Percentiles rank a stretch among this genome's conserved stretches.
These are phyloP conservation scores for Solanum lycopersicoides DNA, from an alignment of 257 asterid species.

Conservation along the genomic window DNA sequence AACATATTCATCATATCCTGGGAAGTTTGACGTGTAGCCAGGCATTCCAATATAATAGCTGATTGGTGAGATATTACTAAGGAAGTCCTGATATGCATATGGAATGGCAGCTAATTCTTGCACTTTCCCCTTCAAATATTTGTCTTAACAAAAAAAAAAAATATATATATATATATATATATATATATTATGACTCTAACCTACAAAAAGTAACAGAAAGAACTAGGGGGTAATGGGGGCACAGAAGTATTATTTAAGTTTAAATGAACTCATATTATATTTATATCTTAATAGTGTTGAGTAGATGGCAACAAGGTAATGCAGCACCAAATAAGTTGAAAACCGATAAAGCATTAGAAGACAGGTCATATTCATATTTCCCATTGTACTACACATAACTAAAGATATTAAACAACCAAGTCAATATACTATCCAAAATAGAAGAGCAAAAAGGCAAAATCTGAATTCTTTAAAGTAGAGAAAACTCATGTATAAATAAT, in stretches of 20 bases:
- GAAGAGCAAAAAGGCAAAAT: background rate
- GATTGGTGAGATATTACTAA: background rate
- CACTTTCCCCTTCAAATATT: background rate
- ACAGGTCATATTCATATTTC: background rate
- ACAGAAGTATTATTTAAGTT: background rate
- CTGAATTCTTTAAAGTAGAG: background rate
- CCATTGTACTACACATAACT: background rate
- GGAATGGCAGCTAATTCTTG: background rate
- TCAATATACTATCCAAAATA: background rate
- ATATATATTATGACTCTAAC: background rate
- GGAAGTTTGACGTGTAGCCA: constrained; percentile 33
- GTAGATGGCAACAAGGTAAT: background rate
- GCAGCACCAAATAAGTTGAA: background rate
- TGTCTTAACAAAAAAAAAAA: background rate
- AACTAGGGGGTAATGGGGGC: background rate
- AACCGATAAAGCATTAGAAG: background rate
- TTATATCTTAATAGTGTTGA: background rate
- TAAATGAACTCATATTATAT: background rate
- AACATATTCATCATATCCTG: constrained; percentile 92
- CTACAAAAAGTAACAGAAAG: background rate
- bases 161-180: too few species aligned
- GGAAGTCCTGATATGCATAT: background rate
- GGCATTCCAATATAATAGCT: constrained; percentile 31
- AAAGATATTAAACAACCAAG: background rate
- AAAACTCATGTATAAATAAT: background rate